Base-by-base conservation (phyloP, 768 basidiomycete genomes). In the Kwoniella shandongensis region DNA sequence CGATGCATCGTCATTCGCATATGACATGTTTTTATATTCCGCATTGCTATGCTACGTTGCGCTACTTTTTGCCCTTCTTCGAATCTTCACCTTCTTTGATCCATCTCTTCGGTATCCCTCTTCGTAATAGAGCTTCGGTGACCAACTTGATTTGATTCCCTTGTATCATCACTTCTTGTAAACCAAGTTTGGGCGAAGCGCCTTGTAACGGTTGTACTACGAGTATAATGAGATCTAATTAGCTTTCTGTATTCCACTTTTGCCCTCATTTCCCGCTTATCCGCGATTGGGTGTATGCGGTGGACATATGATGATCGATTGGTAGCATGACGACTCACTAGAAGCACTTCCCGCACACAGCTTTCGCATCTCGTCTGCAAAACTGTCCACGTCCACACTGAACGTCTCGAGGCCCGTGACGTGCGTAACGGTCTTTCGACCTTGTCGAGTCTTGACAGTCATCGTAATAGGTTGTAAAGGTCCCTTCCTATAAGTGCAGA, bases 41-140 rank as follows among this genome's bases (percentile, higher is more conserved):
- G 7, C 6, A 32, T 32, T 13, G 7, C 17, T 8, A 6, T 42
- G 6, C 8, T 5, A n/a, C 6, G n/a, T 7, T 4, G 10, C 17
- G 10, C 23, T 46, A 59, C 42, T 53, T 59, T 27, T 53, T 58
- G 7, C 40, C 40, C 26, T 51, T 52, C 45, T 53, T 48, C 23
- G 51, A 49, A 47, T 53, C 57, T 17, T 53, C 57, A 18, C 49
- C 72, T 1, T 81, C 77, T 69, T 84, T 83, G 49, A 93, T 86
- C 88, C 88, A 93, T 67, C 81, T 81, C 79, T 86, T 88, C 25
- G 90, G 89, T 29, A 93, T 82, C 0, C 91, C 89, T 62, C 82
- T 84, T 22, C 78, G 80, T 2, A 82, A 72, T 38, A 96, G 73
- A 58, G 89, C 82, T 4, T 88, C 86, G 10, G 81, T 78, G 11